Evolutionary conservation across 495 filamentous ascomycete species (phyloP).

Genomic region (Penicillium riverlandense): DNA sequence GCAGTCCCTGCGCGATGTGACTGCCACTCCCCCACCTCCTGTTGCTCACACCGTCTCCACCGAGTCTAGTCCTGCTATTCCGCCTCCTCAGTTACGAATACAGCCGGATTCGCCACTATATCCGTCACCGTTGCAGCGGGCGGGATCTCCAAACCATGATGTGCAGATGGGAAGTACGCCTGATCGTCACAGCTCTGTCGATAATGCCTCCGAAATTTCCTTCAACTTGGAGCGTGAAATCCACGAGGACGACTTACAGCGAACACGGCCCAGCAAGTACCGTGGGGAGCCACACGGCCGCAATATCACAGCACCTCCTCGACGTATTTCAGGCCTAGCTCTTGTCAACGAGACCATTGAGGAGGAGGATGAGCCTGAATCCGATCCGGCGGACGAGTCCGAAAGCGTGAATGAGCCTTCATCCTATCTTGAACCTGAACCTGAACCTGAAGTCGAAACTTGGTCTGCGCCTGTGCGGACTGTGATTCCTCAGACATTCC

Average conservation of each 20-base stretch:
- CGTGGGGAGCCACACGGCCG: conserved; percentile 17
- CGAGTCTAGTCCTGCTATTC: conserved; percentile 21
- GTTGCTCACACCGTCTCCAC: conserved; percentile 28
- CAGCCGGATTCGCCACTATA: conserved; percentile 22
- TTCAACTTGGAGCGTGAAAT: conserved; percentile 38
- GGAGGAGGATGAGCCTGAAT: conserved; percentile 21
- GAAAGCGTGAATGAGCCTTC: not conserved
- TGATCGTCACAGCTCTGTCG: conserved; percentile 18
- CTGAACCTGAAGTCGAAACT: not conserved
- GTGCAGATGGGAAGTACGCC: conserved; percentile 13
- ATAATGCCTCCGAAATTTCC: conserved; percentile 31
- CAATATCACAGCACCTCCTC: conserved; percentile 35
- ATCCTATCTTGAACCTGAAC: too few relatives aligned
- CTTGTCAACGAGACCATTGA: conserved; percentile 23
- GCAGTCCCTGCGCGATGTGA: conserved; percentile 21
- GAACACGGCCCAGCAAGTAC: conserved; percentile 24
- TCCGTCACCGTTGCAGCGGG: conserved; percentile 24
- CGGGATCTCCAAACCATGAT: conserved; percentile 7
- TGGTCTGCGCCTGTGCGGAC: conserved; percentile 19
- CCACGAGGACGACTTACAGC: conserved; percentile 32
- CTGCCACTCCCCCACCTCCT: conserved; percentile 34
- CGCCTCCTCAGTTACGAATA: conserved; percentile 17
- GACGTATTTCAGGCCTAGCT: conserved; percentile 31
- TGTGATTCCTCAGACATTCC: conserved; percentile 14
- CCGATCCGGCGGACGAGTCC: not conserved